Percentiles rank a stretch among this genome's conserved stretches.
Conservation (phyloP, 306 rosid genomes). For the Pueraria montana region DNA sequence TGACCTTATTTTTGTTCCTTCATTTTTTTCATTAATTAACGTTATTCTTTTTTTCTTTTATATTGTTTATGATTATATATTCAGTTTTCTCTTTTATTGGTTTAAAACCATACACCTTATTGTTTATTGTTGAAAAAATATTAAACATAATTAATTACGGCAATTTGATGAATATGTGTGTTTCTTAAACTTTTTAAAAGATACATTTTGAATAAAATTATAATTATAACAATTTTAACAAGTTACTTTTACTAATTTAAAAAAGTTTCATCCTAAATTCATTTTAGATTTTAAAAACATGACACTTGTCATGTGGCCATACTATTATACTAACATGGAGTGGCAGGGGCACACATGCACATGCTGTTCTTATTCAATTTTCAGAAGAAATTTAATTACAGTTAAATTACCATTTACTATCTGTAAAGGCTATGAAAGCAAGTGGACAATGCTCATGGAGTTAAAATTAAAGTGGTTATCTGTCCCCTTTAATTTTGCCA, state of each 20-base stretch:
- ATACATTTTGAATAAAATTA: neutral
- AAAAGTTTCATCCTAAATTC: neutral
- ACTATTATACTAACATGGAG: neutral
- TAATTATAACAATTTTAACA: neutral
- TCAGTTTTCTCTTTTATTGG: too few species aligned
- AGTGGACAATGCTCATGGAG: slow-evolving; percentile 6
- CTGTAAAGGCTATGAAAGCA: neutral
- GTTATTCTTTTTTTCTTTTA: too few species aligned
- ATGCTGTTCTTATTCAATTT: slow-evolving; percentile 24
- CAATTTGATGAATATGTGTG: neutral
- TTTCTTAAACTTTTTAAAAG: neutral
- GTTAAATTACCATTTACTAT: neutral
- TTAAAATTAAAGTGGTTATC: neutral
- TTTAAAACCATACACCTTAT: too few species aligned
- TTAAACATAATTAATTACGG: too few species aligned
- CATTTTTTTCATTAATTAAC: too few species aligned
- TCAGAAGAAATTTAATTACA: neutral
- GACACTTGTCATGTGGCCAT: neutral
- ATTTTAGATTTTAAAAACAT: neutral
- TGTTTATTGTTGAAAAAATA: too few species aligned
- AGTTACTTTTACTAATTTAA: neutral
- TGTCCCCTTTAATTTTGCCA: slow-evolving; percentile 21
- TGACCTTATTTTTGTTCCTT: too few species aligned
- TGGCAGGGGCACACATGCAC: neutral
- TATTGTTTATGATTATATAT: too few species aligned